These are phyloP conservation scores for Arthrobotrys megalospora DNA, from an alignment of 2,329 filamentous ascomycete species.

Conservation along the genomic window DNA sequence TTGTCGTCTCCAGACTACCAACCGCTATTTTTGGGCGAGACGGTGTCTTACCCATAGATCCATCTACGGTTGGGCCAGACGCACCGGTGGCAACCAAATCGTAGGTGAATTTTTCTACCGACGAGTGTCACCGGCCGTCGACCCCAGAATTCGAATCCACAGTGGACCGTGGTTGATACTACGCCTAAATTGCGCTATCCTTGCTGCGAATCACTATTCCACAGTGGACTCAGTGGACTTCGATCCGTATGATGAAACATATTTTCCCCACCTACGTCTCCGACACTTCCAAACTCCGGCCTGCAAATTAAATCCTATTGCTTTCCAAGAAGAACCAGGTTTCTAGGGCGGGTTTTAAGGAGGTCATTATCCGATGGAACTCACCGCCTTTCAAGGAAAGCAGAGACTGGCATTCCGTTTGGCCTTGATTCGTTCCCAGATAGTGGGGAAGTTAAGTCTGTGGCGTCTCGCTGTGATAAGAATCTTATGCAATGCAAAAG, in stretches of 20 bases:
- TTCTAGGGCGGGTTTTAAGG: not conserved
- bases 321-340: conserved; percentile 5
- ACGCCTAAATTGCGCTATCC: conserved; percentile 15
- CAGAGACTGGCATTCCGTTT: not conserved
- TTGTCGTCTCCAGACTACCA: conserved; percentile 1
- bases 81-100: not conserved
- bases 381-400: not conserved
- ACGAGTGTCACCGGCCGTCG: not conserved
- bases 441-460: not conserved
- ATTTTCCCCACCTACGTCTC: conserved; percentile 25
- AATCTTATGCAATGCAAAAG: conserved; percentile 3
- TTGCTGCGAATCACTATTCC: conserved; percentile 25
- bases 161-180: conserved; percentile 5
- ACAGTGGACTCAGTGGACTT: conserved; percentile 2
- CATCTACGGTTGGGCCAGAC: not conserved
- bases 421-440: not conserved
- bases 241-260: conserved; percentile 7
- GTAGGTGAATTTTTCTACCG: not conserved
- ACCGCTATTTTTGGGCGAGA: not conserved
- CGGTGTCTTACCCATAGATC: not conserved
- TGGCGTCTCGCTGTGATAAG: conserved; percentile 1
- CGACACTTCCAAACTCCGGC: conserved; percentile 2
- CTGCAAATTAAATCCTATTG: not conserved
- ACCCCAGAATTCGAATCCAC: conserved; percentile 17
- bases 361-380: not conserved